Conservation (phyloP, 208 protist genomes). For the Crithidia sp. region DNA sequence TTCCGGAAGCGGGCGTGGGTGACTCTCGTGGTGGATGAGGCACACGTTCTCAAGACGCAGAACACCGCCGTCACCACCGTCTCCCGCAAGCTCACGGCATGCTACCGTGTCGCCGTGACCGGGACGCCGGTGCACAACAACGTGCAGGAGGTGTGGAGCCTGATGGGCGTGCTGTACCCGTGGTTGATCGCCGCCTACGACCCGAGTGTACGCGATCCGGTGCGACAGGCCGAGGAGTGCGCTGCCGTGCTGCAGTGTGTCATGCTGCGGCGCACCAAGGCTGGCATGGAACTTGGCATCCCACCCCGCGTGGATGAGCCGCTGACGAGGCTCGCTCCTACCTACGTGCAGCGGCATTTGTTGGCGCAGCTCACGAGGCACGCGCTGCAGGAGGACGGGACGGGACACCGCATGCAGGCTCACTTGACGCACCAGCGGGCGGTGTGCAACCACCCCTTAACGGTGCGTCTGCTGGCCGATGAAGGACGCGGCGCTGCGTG, state of each 20-base stretch:
- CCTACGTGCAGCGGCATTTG: slow-evolving; percentile 79
- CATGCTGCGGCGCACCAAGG: slow-evolving; percentile 97
- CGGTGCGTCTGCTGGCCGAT: slow-evolving; percentile 67
- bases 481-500: slow-evolving; percentile 36
- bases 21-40: slow-evolving; percentile 96
- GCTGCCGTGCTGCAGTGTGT: slow-evolving; percentile 79
- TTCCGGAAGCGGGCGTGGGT: slow-evolving; percentile 93
- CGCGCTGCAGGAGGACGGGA: slow-evolving; percentile 49
- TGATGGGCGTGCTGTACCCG: slow-evolving; percentile 96
- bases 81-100: slow-evolving; percentile 78
- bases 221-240: slow-evolving; percentile 72
- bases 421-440: slow-evolving; percentile 83
- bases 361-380: slow-evolving; percentile 64
- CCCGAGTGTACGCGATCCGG: slow-evolving; percentile 36
- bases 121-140: slow-evolving; percentile 98
- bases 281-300: slow-evolving; percentile 96
- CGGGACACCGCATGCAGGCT: slow-evolving; percentile 35
- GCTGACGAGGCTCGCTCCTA: slow-evolving; percentile 63
- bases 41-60: slow-evolving; percentile 94
- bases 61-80: slow-evolving; percentile 63
- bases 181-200: slow-evolving; percentile 73
- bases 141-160: slow-evolving; percentile 94
- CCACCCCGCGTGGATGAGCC: slow-evolving; percentile 95
- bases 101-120: slow-evolving; percentile 87
- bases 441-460: slow-evolving; percentile 87